A percentile compares a stretch with the other conserved stretches of the same genome.
Evolutionary conservation across 148 eudicot genomes (phyloP).

Genomic region (Silene conica): DNA sequence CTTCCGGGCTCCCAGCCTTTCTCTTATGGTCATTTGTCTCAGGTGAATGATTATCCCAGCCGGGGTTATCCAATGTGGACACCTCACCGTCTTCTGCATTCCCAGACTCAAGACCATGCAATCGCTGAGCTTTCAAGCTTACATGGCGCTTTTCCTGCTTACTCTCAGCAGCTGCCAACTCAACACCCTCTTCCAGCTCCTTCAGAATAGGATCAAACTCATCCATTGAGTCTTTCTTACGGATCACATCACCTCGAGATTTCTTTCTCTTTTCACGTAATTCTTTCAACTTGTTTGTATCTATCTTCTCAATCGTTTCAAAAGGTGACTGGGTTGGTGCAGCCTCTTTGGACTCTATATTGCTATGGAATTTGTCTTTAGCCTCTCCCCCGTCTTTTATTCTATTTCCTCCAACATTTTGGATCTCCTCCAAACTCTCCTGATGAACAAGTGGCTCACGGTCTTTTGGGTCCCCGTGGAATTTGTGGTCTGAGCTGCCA

Average conservation of each 20-base stretch:
- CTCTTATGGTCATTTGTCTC: slow-evolving; percentile 60
- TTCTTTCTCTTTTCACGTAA: slow-evolving; percentile 68
- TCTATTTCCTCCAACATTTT: slow-evolving; percentile 33
- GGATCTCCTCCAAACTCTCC: slow-evolving; percentile 39
- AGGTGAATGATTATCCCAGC: slow-evolving; percentile 56
- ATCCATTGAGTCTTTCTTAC: slow-evolving; percentile 58
- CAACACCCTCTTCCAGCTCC: slow-evolving; percentile 90
- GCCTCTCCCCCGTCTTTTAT: slow-evolving; percentile 41
- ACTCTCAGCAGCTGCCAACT: slow-evolving; percentile 60
- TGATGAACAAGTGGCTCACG: slow-evolving; percentile 26
- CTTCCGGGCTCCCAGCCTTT: slow-evolving; percentile 61
- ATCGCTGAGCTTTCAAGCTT: slow-evolving; percentile 32
- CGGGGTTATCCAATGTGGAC: slow-evolving; percentile 49
- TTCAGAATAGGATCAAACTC: slow-evolving; percentile 84
- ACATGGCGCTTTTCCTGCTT: slow-evolving; percentile 46
- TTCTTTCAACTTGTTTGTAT: slow-evolving; percentile 79
- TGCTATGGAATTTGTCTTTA: slow-evolving; percentile 44
- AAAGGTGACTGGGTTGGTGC: slow-evolving; percentile 57
- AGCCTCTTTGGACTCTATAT: slow-evolving; percentile 39
- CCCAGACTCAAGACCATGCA: slow-evolving; percentile 40
- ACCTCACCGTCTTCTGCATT: slow-evolving; percentile 86
- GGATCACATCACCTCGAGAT: slow-evolving; percentile 51
- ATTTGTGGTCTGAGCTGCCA: slow-evolving; percentile 44
- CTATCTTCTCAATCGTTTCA: slow-evolving; percentile 54
- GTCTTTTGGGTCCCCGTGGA: slow-evolving; percentile 41